Evolutionary conservation across 441 rosid genomes (phyloP).

Genomic region (Erodium chrysanthum): DNA sequence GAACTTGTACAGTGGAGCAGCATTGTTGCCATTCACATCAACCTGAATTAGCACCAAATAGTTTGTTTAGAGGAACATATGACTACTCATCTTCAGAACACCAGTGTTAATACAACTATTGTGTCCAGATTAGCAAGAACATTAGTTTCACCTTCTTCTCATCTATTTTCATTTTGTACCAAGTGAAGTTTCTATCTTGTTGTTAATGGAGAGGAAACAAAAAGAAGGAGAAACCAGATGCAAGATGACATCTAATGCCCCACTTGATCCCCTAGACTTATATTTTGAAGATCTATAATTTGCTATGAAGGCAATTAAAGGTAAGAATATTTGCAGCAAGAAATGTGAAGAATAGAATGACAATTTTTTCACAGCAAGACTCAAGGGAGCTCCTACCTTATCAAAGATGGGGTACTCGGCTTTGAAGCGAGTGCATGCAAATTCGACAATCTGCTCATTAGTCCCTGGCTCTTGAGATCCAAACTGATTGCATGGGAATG

Average conservation of each 20-base stretch:
- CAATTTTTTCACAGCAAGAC: background rate
- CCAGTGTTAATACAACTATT: background rate
- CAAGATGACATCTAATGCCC: too few species aligned
- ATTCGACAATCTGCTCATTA: constrained; percentile 47
- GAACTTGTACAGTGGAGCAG: constrained; percentile 57
- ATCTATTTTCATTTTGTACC: too few species aligned
- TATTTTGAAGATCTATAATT: background rate
- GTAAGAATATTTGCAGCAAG: background rate
- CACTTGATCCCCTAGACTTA: too few species aligned
- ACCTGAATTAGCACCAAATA: constrained; percentile 27
- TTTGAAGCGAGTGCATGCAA: constrained; percentile 68
- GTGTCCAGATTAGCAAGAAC: background rate
- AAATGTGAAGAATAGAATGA: background rate
- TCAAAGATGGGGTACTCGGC: constrained; percentile 68
- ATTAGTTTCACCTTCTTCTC: too few species aligned
- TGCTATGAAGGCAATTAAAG: background rate
- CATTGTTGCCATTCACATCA: constrained; percentile 49
- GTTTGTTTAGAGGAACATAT: background rate
- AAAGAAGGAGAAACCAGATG: too few species aligned
- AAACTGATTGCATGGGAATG: constrained; percentile 69
- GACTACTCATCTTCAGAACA: too few species aligned
- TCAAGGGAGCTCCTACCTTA: constrained; percentile 30
- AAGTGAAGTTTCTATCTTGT: too few species aligned
- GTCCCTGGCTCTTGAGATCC: constrained; percentile 59
- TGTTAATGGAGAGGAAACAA: too few species aligned